A percentile compares a stretch with the other conserved stretches of the same genome.
Evolutionary conservation across 495 filamentous ascomycete genomes (phyloP).

Genomic region (Apodospora peruviana): DNA sequence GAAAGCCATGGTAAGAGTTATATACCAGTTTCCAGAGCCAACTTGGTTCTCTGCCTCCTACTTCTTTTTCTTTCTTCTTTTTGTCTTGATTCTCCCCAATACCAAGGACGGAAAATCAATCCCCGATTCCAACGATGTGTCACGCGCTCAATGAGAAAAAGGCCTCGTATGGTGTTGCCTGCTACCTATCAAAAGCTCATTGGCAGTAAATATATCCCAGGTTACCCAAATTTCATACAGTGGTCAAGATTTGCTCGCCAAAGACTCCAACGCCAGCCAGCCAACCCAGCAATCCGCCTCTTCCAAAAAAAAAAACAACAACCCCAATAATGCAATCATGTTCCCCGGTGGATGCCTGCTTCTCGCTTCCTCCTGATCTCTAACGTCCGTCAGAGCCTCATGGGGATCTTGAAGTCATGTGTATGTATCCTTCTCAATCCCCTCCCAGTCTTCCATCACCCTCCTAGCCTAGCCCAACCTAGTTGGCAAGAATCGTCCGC

Average conservation of each 20-base stretch:
- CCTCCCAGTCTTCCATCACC: not conserved
- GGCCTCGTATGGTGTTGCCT: too few relatives aligned
- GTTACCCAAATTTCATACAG: slow-evolving; percentile 27
- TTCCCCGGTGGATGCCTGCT: slow-evolving; percentile 11
- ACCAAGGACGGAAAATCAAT: too few relatives aligned
- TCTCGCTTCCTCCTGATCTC: not conserved
- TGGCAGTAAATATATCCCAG: slow-evolving; percentile 4
- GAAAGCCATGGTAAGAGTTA: too few relatives aligned
- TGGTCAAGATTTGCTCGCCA: slow-evolving; percentile 12
- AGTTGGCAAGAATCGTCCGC: slow-evolving; percentile 91
- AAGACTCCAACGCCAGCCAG: slow-evolving; percentile 29
- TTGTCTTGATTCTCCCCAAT: too few relatives aligned
- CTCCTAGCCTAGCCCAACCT: slow-evolving; percentile 17
- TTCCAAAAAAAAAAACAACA: slow-evolving; percentile 2
- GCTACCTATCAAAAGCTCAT: too few relatives aligned
- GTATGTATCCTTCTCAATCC: not conserved
- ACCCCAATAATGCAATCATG: slow-evolving; percentile 16
- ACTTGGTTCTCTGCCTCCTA: too few relatives aligned
- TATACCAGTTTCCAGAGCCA: too few relatives aligned
- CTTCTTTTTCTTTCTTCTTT: too few relatives aligned
- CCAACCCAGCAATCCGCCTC: slow-evolving; percentile 5
- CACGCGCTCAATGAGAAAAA: too few relatives aligned
- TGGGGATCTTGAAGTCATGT: not conserved
- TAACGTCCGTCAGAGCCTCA: not conserved
- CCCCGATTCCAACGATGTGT: too few relatives aligned